Conservation (phyloP, 441 rosid genomes). For the Adansonia gregorii region DNA sequence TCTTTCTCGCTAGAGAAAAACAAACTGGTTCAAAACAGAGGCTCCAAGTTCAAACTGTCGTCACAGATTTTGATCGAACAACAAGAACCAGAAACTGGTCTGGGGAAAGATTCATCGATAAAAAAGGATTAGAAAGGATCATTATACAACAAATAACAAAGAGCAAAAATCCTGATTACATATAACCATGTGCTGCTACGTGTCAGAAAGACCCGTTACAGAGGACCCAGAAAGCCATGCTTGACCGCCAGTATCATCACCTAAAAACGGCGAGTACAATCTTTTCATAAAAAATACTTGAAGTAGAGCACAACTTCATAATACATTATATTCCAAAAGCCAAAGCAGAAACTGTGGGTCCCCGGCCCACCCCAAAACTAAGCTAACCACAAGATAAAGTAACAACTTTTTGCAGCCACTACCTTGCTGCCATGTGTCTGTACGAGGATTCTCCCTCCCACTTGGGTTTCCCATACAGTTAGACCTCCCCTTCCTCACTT, state of each 20-base stretch:
- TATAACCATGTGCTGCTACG: too few relatives aligned
- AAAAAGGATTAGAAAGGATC: neutral
- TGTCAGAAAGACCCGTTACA: too few relatives aligned
- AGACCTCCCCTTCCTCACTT: constrained; percentile 21
- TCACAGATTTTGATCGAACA: neutral
- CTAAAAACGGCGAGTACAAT: constrained; percentile 21
- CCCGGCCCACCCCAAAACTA: constrained; percentile 40
- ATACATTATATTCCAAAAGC: constrained; percentile 42
- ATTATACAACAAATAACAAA: neutral
- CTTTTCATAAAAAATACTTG: constrained; percentile 19
- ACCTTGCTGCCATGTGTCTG: constrained; percentile 46
- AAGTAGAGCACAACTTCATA: constrained; percentile 1
- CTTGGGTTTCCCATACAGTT: constrained; percentile 37
- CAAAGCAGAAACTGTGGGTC: constrained; percentile 35
- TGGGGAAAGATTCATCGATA: neutral
- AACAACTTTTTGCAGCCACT: constrained; percentile 48
- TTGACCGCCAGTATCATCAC: constrained; percentile 31
- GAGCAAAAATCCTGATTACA: neutral
- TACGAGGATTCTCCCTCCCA: constrained; percentile 41
- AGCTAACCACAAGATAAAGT: constrained; percentile 61
- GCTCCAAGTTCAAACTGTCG: neutral
- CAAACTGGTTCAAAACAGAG: constrained; percentile 12
- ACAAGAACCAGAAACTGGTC: neutral
- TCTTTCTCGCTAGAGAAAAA: neutral
- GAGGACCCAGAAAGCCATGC: neutral